Base-by-base conservation (phyloP, 2,329 filamentous ascomycete genomes). In the Periconia sp. region DNA sequence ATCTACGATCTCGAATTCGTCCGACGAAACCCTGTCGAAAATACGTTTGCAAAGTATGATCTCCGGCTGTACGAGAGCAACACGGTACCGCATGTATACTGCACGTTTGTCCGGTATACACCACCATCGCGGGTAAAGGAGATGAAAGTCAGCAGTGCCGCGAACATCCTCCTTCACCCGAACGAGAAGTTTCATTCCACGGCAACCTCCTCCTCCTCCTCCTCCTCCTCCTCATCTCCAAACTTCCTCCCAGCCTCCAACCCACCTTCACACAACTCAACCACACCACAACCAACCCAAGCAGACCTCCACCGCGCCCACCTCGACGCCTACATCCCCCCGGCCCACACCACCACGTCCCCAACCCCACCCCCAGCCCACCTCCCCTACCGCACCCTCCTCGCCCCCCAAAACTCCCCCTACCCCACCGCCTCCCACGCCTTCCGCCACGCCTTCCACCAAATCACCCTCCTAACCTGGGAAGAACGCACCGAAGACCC, bases 1-100 rank as follows among this genome's bases (percentile, higher is more conserved):
- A 70, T 76, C 3, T 91, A 91, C 72, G 79, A 86, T 50, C 74
- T 90, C 53, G 78, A 79, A 0, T 74, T 94, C 14, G 79, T 80
- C 2, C 82, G 88, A 30, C 68, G 65, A 66, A 82, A 73, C 70
- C 78, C 66, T 40, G 70, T 56, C 5, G 75, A 76, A 11, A 81
- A 81, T 40, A 65, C 73, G 0, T 82, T 82, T 42, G 83, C 91
- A 63, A 83, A 81, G 33, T 86, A 73, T 53, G 57, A 60, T 6
- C 50, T 74, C 31, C 68, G 64, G 1, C 50, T 75, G 14, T 65
- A 71, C 50, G 70, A 74, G 49, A 68, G 62, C 37, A 63, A 74
- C 50, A 61, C 62, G 2, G 61, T 60, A 13, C 69, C 70, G 18
- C 60, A 70, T 31, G 55, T 59, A 0, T 74, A 75, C 49, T 69